These are phyloP conservation scores for Telfairia occidentalis DNA, from an alignment of 331 rosid species.

Conservation along the genomic window DNA sequence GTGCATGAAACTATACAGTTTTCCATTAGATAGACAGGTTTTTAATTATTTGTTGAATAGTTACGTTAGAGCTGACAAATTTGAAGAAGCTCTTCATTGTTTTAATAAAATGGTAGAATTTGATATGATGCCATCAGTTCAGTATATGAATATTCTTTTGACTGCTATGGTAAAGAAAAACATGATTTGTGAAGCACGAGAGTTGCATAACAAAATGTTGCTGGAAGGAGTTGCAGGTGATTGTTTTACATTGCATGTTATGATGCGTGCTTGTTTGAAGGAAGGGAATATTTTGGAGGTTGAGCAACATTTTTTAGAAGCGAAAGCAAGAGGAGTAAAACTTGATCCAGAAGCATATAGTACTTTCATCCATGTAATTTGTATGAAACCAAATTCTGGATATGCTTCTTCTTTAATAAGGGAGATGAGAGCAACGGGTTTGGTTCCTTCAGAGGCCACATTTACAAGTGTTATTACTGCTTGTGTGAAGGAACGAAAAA, in stretches of 20 bases:
- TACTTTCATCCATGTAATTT: conserved; percentile 36
- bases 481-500: conserved; percentile 51
- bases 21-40: conserved; percentile 29
- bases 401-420: conserved; percentile 32
- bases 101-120: conserved; percentile 34
- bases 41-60: conserved; percentile 44
- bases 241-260: conserved; percentile 29
- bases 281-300: conserved; percentile 37
- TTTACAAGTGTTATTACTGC: conserved; percentile 37
- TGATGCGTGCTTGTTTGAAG: conserved; percentile 49
- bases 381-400: conserved; percentile 26
- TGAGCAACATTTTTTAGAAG: conserved; percentile 28
- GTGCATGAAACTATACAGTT: conserved; percentile 28
- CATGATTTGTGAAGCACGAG: conserved; percentile 26
- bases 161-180: conserved; percentile 40
- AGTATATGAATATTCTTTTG: conserved; percentile 38
- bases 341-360: conserved; percentile 46
- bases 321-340: conserved; percentile 29
- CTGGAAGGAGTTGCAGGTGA: conserved; percentile 32
- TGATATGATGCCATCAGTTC: conserved; percentile 31
- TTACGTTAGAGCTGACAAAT: conserved; percentile 44
- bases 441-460: conserved; percentile 38
- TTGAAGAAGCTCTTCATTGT: conserved; percentile 42
- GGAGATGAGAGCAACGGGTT: conserved; percentile 56
- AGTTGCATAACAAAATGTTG: conserved; percentile 40